A percentile compares a stretch with the other conserved stretches of the same genome.
phyloP scores from a whole-genome alignment of 306 rosid genomes.

The Cotoneaster glaucophyllus region DNA sequence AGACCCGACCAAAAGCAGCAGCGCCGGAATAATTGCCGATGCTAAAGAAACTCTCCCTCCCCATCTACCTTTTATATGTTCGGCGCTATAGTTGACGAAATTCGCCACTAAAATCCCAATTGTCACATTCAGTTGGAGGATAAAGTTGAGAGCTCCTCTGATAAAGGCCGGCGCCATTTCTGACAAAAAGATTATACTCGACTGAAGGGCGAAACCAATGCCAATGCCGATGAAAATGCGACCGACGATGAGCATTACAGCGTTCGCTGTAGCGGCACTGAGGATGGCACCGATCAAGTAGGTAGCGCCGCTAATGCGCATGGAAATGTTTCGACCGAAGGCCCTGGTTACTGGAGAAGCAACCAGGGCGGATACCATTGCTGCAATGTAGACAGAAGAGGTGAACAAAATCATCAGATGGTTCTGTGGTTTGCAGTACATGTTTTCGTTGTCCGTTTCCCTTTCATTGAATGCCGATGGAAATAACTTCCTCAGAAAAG shows the following conservation, averaged over 20 bases:
- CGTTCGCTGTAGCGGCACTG: constrained; percentile 7
- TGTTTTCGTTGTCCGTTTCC: neutral
- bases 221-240: constrained; percentile 33
- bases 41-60: constrained; percentile 41
- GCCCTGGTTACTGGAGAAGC: constrained; percentile 32
- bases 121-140: constrained; percentile 39
- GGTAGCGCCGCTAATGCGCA: constrained; percentile 20
- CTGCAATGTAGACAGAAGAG: constrained; percentile 41
- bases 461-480: constrained; percentile 10
- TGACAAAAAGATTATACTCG: constrained; percentile 36
- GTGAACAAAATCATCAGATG: constrained; percentile 25
- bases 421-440: constrained; percentile 31
- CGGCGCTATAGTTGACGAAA: constrained; percentile 28
- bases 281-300: constrained; percentile 27
- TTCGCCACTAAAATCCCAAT: constrained; percentile 36
- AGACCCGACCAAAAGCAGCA: constrained; percentile 33
- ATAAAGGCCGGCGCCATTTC: constrained; percentile 40
- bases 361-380: constrained; percentile 28
- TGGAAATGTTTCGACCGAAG: constrained; percentile 31
- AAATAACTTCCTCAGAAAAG: constrained; percentile 20
- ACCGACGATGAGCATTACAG: constrained; percentile 26
- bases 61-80: constrained; percentile 23
- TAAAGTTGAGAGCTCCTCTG: constrained; percentile 42
- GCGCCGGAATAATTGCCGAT: constrained; percentile 34
- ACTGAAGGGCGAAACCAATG: constrained; percentile 34